Percentiles rank a stretch among this genome's conserved stretches.
phyloP scores from a whole-genome alignment of 2,329 filamentous ascomycete species.

The Penicillium sp. region DNA sequence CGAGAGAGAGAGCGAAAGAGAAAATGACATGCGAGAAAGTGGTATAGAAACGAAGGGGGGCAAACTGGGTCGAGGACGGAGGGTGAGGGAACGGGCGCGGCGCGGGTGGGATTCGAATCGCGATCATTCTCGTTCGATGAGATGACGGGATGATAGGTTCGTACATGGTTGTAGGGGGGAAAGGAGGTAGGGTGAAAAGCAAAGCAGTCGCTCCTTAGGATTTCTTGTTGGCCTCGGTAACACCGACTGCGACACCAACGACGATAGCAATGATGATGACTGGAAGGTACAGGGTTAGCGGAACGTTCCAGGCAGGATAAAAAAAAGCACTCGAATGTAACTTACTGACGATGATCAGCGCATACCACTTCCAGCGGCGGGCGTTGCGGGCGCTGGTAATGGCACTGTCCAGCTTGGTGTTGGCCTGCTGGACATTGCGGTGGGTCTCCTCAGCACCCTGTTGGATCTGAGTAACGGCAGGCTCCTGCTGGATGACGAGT shows the following conservation, averaged over 20 bases:
- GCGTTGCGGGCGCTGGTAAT: constrained; percentile 78
- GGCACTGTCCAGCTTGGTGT: constrained; percentile 78
- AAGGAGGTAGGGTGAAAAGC: constrained; percentile 9
- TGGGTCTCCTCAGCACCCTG: constrained; percentile 83
- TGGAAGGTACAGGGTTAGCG: constrained; percentile 28
- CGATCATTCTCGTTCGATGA: constrained; percentile 16
- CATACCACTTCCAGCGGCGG: constrained; percentile 96
- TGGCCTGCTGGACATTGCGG: constrained; percentile 81
- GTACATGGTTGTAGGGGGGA: constrained; percentile 12
- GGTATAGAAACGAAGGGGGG: constrained; percentile 28
- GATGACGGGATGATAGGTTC: constrained; percentile 8
- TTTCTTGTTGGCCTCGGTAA: constrained; percentile 39
- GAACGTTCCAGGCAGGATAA: neutral
- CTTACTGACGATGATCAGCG: constrained; percentile 71
- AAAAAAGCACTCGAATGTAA: constrained; percentile 29
- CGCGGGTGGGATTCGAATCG: neutral
- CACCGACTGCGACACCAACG: constrained; percentile 53
- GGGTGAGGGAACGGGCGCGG: constrained; percentile 2
- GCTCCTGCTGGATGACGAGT: constrained; percentile 83
- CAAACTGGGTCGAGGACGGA: constrained; percentile 12
- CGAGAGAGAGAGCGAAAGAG: neutral
- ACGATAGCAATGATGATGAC: constrained; percentile 59
- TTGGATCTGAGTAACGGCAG: constrained; percentile 77
- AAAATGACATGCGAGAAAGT: constrained; percentile 28
- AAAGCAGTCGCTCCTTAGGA: constrained; percentile 16